Base-by-base conservation (phyloP, 176 grass and related monocot genomes). In the maize (Zea mays) region DNA sequence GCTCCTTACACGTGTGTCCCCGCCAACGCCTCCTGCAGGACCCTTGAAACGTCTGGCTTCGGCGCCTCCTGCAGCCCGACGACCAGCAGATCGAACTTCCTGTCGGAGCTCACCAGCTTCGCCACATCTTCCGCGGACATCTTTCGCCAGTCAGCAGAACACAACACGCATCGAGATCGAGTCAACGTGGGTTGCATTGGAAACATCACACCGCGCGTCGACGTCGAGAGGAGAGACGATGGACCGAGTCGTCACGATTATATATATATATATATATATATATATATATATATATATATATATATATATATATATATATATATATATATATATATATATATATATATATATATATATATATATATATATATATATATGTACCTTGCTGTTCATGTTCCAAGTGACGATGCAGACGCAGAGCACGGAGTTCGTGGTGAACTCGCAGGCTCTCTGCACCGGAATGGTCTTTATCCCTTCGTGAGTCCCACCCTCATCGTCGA, bases 361-460 rank as follows among this genome's bases (percentile, higher is more conserved):
- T 1, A 27, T 27, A 27, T 1, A 1, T 27, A 27, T 11, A 38
- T 37, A 41, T 52, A 6, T 37, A 48, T 52, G 6, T 45, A 90
- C 90, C 87, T 93, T 93, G 61, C 87, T 65, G 19, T 93, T 93
- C 87, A 90, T 87, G 69, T 93, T 93, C 90, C 84, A 93, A 36
- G 90, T 93, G 77, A 93, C 46, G 3, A 93, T 84, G 78, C 87
- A 79, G 14, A 85, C 51, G 2, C 87, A 93, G 2, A 93, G 73
- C 11, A 42, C 78, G 10, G 87, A 82, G 12, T 60, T 78, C 5
- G 63, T 59, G 7, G 74, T 76, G 69, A 89, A 90, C 38, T 84
- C 73, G 37, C 90, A 93, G 4, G 57, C 33, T 59, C 76, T 93
- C 58, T 93, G 73, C 60, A 81, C 27, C 6, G 68, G 69, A 21